A percentile compares a stretch with the other conserved stretches of the same genome.
phyloP scores from a whole-genome alignment of 2,329 filamentous ascomycete species.

The Bipolaris victoriae region DNA sequence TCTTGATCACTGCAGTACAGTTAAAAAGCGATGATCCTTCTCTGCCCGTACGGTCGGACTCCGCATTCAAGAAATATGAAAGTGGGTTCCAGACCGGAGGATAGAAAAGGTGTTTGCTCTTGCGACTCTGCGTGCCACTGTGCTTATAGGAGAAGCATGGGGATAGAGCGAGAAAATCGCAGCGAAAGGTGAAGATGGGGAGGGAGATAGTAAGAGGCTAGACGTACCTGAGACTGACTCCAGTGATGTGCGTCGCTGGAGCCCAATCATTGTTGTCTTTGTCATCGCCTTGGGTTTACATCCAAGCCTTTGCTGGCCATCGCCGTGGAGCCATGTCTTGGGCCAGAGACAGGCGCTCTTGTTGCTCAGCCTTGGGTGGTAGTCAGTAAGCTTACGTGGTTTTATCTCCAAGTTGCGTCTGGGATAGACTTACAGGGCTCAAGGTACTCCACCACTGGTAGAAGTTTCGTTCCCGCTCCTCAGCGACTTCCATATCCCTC shows the following conservation, averaged over 20 bases:
- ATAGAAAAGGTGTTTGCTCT: slow-evolving; percentile 8
- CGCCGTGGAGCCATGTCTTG: neutral
- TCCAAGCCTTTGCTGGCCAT: neutral
- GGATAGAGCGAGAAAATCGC: neutral
- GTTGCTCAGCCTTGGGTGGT: neutral
- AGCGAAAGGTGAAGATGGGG: neutral
- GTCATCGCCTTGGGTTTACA: neutral
- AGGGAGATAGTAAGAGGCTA: neutral
- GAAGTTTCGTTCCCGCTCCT: neutral
- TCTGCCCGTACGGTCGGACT: neutral
- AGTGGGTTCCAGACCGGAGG: neutral
- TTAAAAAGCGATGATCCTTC: neutral
- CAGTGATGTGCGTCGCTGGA: neutral
- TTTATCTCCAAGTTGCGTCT: neutral
- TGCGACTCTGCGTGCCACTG: neutral
- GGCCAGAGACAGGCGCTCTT: neutral
- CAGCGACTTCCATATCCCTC: neutral
- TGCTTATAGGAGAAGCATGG: slow-evolving; percentile 1
- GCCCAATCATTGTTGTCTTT: neutral
- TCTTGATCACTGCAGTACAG: neutral
- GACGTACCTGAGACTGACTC: neutral
- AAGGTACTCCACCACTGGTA: neutral
- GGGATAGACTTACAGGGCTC: neutral
- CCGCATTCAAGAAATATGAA: neutral
- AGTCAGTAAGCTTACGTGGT: neutral